Conservation (phyloP, 2,329 filamentous ascomycete genomes). For the Penicillium sp. region DNA sequence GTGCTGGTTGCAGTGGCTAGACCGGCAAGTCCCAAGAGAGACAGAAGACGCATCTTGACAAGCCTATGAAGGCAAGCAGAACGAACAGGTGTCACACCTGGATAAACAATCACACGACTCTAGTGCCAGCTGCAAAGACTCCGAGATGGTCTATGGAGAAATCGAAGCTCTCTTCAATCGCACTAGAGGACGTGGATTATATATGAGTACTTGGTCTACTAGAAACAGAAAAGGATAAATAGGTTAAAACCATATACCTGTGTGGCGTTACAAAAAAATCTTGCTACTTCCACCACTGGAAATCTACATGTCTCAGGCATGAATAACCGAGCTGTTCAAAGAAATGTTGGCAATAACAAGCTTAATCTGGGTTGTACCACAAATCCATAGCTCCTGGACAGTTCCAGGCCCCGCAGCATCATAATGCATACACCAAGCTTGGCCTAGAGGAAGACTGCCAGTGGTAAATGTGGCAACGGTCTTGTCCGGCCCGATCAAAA, state of each 20-base stretch:
- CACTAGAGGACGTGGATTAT: not conserved
- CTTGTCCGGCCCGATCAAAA: not conserved
- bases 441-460: not conserved
- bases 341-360: not conserved
- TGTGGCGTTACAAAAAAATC: not conserved
- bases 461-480: not conserved
- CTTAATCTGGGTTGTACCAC: not conserved
- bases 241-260: not conserved
- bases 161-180: not conserved
- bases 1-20: not conserved
- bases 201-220: not conserved
- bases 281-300: not conserved
- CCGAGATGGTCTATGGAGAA: not conserved
- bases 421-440: not conserved
- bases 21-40: not conserved
- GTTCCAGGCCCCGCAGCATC: not conserved
- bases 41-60: not conserved
- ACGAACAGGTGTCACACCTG: not conserved
- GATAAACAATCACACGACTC: not conserved
- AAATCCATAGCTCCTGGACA: not conserved
- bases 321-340: not conserved
- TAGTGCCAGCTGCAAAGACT: not conserved
- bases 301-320: not conserved
- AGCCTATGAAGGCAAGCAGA: not conserved
- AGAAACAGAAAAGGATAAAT: not conserved